phyloP scores from a whole-genome alignment of 345 rosid species.

The Turritis glabra region DNA sequence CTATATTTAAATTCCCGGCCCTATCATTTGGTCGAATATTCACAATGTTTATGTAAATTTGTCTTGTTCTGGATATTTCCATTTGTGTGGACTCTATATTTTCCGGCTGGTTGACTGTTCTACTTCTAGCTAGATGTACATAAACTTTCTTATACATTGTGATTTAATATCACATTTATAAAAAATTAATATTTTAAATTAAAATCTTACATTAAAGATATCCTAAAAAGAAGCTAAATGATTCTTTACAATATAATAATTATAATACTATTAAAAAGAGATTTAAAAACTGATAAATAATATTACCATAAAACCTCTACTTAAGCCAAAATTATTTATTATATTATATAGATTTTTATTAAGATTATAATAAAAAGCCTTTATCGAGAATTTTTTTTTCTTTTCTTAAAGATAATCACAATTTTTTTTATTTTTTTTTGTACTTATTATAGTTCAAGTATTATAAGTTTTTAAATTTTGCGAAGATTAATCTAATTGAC shows the following conservation, averaged over 20 bases:
- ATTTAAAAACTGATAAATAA: no score
- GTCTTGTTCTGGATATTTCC: not conserved
- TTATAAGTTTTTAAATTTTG: not conserved
- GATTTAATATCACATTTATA: not conserved
- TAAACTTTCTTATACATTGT: not conserved
- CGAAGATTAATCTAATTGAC: no score
- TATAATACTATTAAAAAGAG: no score
- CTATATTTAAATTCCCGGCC: not conserved
- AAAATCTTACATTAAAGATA: not conserved
- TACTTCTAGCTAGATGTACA: not conserved
- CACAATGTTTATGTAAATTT: not conserved
- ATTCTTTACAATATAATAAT: not conserved
- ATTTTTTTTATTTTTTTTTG: not conserved
- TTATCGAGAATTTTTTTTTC: no score
- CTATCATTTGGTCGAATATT: not conserved
- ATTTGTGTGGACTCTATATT: constrained; percentile 4
- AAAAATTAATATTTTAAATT: not conserved
- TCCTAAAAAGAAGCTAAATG: not conserved
- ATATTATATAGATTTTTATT: not conserved
- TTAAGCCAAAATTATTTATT: no score
- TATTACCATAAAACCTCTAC: no score
- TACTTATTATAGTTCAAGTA: not conserved
- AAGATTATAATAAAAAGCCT: no score
- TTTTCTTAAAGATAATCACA: not conserved
- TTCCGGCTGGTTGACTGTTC: not conserved